These are phyloP conservation scores for Suillus tomentosus DNA, from an alignment of 768 basidiomycete species.

Conservation along the genomic window DNA sequence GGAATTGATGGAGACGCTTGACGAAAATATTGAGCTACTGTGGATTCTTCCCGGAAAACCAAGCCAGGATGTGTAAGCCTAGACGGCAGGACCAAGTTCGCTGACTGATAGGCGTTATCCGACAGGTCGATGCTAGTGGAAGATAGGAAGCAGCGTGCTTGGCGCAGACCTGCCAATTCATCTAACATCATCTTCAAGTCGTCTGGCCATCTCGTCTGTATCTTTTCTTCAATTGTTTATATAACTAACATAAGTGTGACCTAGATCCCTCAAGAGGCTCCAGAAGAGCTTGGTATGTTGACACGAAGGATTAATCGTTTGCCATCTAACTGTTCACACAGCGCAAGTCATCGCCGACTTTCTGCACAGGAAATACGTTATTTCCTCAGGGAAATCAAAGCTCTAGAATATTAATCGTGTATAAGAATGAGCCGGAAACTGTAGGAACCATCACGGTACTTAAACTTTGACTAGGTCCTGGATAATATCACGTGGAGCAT, in stretches of 20 bases:
- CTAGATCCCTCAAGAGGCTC: constrained; percentile 33
- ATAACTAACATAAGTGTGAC: background rate
- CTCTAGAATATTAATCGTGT: background rate
- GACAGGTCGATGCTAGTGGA: constrained; percentile 19
- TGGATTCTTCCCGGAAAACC: constrained; percentile 30
- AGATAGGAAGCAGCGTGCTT: constrained; percentile 22
- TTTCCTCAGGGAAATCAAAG: background rate
- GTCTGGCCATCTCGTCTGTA: constrained; percentile 30
- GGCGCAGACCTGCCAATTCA: constrained; percentile 32
- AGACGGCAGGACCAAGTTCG: background rate
- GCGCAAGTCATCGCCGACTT: background rate
- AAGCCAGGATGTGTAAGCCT: constrained; percentile 14
- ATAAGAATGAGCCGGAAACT: background rate
- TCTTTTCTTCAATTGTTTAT: background rate
- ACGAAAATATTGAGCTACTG: constrained; percentile 26
- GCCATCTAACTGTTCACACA: background rate
- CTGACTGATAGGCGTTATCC: background rate
- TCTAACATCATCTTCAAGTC: constrained; percentile 30
- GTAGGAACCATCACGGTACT: no score
- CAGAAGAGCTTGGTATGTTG: constrained; percentile 30
- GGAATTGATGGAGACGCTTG: constrained; percentile 28
- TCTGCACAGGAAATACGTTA: background rate
- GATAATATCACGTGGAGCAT: background rate
- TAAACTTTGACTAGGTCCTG: background rate
- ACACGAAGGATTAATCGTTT: background rate